phyloP scores from a whole-genome alignment of 495 filamentous ascomycete genomes.

The Penicillium pancosmium region DNA sequence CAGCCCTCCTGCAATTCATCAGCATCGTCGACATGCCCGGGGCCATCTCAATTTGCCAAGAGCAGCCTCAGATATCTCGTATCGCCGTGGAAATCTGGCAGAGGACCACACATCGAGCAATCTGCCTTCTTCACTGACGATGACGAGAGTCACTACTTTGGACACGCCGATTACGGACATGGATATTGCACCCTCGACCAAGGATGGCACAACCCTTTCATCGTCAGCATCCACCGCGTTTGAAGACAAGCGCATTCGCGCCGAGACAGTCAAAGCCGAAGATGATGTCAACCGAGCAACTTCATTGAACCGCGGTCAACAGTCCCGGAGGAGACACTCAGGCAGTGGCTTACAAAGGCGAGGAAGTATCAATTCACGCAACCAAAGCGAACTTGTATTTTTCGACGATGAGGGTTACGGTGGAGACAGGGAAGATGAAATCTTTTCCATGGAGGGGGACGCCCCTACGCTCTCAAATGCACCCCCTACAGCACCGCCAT shows the following conservation, averaged over 20 bases:
- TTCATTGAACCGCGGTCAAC: constrained; percentile 35
- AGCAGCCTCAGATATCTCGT: constrained; percentile 41
- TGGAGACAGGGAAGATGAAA: constrained; percentile 73
- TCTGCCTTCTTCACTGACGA: constrained; percentile 20
- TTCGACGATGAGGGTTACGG: constrained; percentile 87
- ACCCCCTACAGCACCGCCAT: background rate
- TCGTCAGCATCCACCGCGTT: constrained; percentile 49
- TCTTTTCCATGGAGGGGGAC: constrained; percentile 74
- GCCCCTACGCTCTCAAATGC: constrained; percentile 22
- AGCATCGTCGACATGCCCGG: constrained; percentile 61
- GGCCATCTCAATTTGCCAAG: constrained; percentile 60
- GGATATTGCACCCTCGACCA: constrained; percentile 29
- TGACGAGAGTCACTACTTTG: constrained; percentile 18
- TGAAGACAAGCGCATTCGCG: constrained; percentile 36
- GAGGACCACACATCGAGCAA: constrained; percentile 35
- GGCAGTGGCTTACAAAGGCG: constrained; percentile 75
- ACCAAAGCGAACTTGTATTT: constrained; percentile 73
- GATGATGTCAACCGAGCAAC: constrained; percentile 35
- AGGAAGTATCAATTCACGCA: constrained; percentile 58
- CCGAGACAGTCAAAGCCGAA: constrained; percentile 37
- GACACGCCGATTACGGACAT: constrained; percentile 37
- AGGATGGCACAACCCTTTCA: constrained; percentile 38
- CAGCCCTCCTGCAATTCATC: constrained; percentile 76
- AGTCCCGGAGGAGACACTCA: constrained; percentile 68
- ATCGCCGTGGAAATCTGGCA: constrained; percentile 34